phyloP scores from a whole-genome alignment of 1,284 basidiomycete genomes.

The Ganoderma multipileum region DNA sequence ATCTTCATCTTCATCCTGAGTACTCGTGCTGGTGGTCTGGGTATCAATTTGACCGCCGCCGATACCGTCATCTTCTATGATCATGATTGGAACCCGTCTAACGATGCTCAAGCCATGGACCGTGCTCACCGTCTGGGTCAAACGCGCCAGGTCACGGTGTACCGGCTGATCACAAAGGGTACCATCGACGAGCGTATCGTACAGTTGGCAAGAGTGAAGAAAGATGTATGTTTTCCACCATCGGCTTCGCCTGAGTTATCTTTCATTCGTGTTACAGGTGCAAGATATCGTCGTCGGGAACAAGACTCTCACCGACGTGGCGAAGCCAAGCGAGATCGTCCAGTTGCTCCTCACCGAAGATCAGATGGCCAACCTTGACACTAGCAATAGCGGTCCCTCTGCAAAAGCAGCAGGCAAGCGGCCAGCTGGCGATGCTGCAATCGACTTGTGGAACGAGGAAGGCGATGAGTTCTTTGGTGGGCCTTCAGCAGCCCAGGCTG shows the following conservation, averaged over 20 bases:
- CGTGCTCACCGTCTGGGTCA: constrained; percentile 98
- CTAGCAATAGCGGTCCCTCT: constrained; percentile 44
- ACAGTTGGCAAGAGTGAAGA: constrained; percentile 92
- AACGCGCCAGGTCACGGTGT: constrained; percentile 98
- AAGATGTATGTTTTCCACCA: constrained; percentile 73
- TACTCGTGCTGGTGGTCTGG: constrained; percentile 96
- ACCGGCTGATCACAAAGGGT: constrained; percentile 94
- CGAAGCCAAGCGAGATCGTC: constrained; percentile 97
- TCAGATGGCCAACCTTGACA: constrained; percentile 73
- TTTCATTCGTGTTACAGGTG: constrained; percentile 58
- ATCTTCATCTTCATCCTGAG: constrained; percentile 97
- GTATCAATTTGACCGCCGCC: constrained; percentile 98
- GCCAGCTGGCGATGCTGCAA: constrained; percentile 48
- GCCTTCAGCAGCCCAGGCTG: constrained; percentile 27
- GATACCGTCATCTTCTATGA: constrained; percentile 99
- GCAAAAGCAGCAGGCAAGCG: constrained; percentile 49
- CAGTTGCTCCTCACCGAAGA: constrained; percentile 96
- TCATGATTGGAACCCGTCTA: constrained; percentile 99
- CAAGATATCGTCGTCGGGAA: constrained; percentile 99
- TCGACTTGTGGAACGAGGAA: constrained; percentile 83
- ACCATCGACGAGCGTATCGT: constrained; percentile 99
- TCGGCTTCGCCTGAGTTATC: background rate
- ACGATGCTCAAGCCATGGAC: constrained; percentile 99
- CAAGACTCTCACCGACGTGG: constrained; percentile 91
- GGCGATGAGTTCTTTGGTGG: constrained; percentile 85